Conservation (phyloP, 2,329 filamentous ascomycete species). For the Microdochium trichocladiopsis region DNA sequence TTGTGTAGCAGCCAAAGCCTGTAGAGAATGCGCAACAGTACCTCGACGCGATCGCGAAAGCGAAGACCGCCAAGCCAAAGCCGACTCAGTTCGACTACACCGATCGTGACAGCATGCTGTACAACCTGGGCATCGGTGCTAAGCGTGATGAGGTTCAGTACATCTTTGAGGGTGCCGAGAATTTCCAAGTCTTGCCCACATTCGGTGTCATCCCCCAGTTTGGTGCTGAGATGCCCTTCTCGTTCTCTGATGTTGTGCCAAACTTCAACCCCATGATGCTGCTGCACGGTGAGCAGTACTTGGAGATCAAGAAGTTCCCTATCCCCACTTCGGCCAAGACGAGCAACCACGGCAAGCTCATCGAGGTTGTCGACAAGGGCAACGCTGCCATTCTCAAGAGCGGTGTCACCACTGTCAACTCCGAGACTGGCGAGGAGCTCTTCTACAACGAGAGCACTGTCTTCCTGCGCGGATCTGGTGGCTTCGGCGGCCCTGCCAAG, state of each 20-base stretch:
- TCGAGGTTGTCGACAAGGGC: slow-evolving; percentile 96
- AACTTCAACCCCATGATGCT: slow-evolving; percentile 99
- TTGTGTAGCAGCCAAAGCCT: slow-evolving; percentile 5
- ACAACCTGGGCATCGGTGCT: slow-evolving; percentile 90
- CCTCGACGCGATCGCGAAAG: slow-evolving; percentile 69
- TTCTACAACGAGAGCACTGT: slow-evolving; percentile 97
- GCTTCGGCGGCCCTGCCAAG: slow-evolving; percentile 80
- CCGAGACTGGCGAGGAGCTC: slow-evolving; percentile 76
- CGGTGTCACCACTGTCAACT: slow-evolving; percentile 76
- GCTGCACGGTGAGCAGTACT: slow-evolving; percentile 96
- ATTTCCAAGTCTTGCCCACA: slow-evolving; percentile 93
- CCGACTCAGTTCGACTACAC: slow-evolving; percentile 76
- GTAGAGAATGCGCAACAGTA: slow-evolving; percentile 49
- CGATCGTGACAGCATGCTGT: slow-evolving; percentile 85
- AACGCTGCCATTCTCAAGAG: slow-evolving; percentile 76
- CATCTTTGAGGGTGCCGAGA: slow-evolving; percentile 82
- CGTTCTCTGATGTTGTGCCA: slow-evolving; percentile 74
- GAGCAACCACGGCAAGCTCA: slow-evolving; percentile 67
- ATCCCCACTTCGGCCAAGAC: slow-evolving; percentile 79
- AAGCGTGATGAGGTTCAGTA: slow-evolving; percentile 83
- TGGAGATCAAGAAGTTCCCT: slow-evolving; percentile 87
- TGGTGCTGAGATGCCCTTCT: slow-evolving; percentile 73
- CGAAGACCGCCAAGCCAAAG: slow-evolving; percentile 46
- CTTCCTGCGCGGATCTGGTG: slow-evolving; percentile 85
- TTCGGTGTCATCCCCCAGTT: slow-evolving; percentile 96